Evolutionary conservation across 345 rosid genomes (phyloP).

Genomic region (Boechera divaricarpa): DNA sequence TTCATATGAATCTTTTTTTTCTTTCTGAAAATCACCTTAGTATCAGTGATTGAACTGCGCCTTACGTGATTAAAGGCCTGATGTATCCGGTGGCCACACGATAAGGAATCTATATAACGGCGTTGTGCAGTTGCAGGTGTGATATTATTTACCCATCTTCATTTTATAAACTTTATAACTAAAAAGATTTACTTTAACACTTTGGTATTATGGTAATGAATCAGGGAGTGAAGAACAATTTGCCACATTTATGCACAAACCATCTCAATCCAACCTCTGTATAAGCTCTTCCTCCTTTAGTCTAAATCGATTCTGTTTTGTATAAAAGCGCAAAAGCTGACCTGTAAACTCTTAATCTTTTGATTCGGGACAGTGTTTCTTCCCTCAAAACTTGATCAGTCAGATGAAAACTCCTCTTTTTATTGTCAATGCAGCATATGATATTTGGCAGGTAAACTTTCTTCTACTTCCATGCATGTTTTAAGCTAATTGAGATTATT

Average conservation of each 20-base stretch:
- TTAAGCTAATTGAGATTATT: constrained; percentile 17
- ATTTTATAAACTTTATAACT: neutral
- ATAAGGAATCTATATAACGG: constrained; percentile 72
- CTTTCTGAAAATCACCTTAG: neutral
- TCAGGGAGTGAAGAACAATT: constrained; percentile 64
- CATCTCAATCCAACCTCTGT: constrained; percentile 90
- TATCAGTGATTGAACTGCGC: neutral
- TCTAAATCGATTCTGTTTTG: neutral
- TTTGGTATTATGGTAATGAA: constrained; percentile 25
- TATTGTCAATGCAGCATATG: constrained; percentile 91
- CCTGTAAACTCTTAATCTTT: neutral
- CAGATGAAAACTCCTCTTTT: constrained; percentile 79
- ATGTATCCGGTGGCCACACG: constrained; percentile 87
- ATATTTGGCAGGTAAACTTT: constrained; percentile 89
- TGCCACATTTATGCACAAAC: constrained; percentile 72
- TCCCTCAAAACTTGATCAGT: constrained; percentile 86
- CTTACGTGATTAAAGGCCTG: constrained; percentile 53
- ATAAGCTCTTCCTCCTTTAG: constrained; percentile 38
- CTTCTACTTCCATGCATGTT: constrained; percentile 4
- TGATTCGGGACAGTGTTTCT: constrained; percentile 72
- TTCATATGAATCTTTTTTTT: neutral
- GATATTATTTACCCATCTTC: neutral
- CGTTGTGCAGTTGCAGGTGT: constrained; percentile 84
- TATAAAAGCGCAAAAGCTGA: constrained; percentile 7
- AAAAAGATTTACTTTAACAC: neutral